phyloP scores from a whole-genome alignment of 768 basidiomycete species.

The Chalciporus piperatus region DNA sequence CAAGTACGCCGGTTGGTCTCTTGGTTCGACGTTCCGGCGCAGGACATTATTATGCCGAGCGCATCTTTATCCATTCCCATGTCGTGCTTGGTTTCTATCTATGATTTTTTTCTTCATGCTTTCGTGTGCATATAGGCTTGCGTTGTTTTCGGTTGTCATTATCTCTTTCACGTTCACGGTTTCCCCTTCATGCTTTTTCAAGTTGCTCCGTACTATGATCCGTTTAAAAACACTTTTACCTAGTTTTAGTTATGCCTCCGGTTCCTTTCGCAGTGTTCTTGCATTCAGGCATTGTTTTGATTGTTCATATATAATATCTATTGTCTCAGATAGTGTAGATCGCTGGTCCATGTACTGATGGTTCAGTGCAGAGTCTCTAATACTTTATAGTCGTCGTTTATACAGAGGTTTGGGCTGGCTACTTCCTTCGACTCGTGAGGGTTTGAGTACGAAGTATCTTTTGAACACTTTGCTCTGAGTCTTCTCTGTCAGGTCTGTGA shows the following conservation, averaged over 20 bases:
- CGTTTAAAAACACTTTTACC: constrained; percentile 14
- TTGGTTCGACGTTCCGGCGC: constrained; percentile 11
- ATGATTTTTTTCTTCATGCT: constrained; percentile 26
- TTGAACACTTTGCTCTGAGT: too few relatives aligned
- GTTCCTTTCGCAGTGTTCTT: background rate
- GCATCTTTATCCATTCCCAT: constrained; percentile 19
- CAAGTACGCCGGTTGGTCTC: constrained; percentile 11
- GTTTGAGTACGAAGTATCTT: too few relatives aligned
- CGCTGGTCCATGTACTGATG: constrained; percentile 13
- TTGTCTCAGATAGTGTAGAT: constrained; percentile 29
- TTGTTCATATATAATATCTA: constrained; percentile 34
- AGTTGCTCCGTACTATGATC: constrained; percentile 16
- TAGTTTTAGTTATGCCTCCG: constrained; percentile 14
- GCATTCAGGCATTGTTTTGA: constrained; percentile 21
- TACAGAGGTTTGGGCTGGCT: constrained; percentile 10
- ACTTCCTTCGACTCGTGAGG: background rate
- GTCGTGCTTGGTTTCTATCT: constrained; percentile 29
- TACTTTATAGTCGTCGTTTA: constrained; percentile 36
- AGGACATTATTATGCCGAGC: constrained; percentile 29
- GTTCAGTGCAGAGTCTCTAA: constrained; percentile 26
- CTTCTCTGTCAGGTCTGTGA: too few relatives aligned
- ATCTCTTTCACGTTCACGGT: constrained; percentile 17
- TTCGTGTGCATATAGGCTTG: constrained; percentile 27
- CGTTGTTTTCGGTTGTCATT: constrained; percentile 26
- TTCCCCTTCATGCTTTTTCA: constrained; percentile 4